These are phyloP conservation scores for Saccharomycopsis sp. DNA, from an alignment of 805 yeast genomes.

Conservation along the genomic window DNA sequence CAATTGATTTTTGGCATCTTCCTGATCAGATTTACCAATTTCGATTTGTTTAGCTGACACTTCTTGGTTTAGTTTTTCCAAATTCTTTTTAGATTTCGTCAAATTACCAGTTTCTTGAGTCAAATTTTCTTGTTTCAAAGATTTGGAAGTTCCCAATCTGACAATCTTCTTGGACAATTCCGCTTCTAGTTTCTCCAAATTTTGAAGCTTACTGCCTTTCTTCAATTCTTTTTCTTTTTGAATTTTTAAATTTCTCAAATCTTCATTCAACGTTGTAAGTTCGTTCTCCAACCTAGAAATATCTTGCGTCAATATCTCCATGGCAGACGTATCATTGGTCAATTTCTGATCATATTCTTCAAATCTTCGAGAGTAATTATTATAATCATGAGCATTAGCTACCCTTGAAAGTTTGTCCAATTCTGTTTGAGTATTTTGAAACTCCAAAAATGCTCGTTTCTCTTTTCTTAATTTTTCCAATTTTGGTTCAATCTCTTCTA, in stretches of 20 bases:
- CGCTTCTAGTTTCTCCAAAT: slow-evolving; percentile 51
- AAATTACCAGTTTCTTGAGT: slow-evolving; percentile 43
- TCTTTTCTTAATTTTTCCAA: slow-evolving; percentile 73
- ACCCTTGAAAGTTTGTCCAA: slow-evolving; percentile 67
- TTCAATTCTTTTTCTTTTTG: slow-evolving; percentile 51
- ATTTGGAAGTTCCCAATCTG: slow-evolving; percentile 57
- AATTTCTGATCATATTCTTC: slow-evolving; percentile 38
- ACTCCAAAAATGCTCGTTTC: slow-evolving; percentile 76
- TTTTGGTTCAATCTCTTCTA: slow-evolving; percentile 91
- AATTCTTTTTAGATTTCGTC: slow-evolving; percentile 29
- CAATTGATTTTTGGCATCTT: slow-evolving; percentile 37
- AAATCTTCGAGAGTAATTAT: slow-evolving; percentile 34
- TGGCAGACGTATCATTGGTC: slow-evolving; percentile 34
- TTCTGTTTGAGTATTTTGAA: slow-evolving; percentile 76
- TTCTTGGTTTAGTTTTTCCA: slow-evolving; percentile 30
- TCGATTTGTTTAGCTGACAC: slow-evolving; percentile 32
- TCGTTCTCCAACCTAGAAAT: slow-evolving; percentile 47
- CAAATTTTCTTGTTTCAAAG: slow-evolving; percentile 49
- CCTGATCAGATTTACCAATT: slow-evolving; percentile 36
- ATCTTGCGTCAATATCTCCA: slow-evolving; percentile 36
- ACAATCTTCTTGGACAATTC: slow-evolving; percentile 56
- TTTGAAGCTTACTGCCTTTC: slow-evolving; percentile 54
- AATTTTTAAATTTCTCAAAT: slow-evolving; percentile 45
- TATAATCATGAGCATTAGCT: slow-evolving; percentile 72
- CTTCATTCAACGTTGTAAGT: slow-evolving; percentile 51